Evolutionary conservation across 2,329 filamentous ascomycete genomes (phyloP).

Genomic region (Chalaropsis ovoidea): DNA sequence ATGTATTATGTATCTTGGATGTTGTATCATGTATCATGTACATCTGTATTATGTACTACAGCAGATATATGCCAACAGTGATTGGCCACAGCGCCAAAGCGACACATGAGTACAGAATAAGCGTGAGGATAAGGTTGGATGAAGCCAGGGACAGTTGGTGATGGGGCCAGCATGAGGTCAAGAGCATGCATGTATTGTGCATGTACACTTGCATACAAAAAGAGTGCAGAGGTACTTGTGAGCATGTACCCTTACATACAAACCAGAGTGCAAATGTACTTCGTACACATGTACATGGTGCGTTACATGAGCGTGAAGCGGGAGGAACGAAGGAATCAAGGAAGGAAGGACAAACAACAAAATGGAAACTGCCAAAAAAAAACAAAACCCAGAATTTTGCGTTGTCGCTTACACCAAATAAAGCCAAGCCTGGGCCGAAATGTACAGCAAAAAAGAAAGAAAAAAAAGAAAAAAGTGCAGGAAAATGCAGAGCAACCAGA

Average conservation of each 20-base stretch:
- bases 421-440: too few species aligned
- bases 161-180: background rate
- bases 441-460: background rate
- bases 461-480: background rate
- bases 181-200: background rate
- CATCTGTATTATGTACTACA: background rate
- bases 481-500: background rate
- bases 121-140: background rate
- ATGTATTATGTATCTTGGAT: too few species aligned
- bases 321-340: background rate
- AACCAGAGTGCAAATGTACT: background rate
- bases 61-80: accelerated
- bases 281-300: too few species aligned
- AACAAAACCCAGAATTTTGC: background rate
- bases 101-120: background rate
- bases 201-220: too few species aligned
- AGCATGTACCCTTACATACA: background rate
- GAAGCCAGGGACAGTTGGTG: background rate
- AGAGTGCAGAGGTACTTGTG: background rate
- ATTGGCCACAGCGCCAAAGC: too few species aligned
- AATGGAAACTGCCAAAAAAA: background rate
- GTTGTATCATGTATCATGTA: background rate
- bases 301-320: background rate
- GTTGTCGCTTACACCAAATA: too few species aligned
- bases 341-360: background rate